Evolutionary conservation across 108 stramenopile species (phyloP), one percentile per base, ranked within the genome.

Genomic region (Pseudonitzschia delicatissima): DNA sequence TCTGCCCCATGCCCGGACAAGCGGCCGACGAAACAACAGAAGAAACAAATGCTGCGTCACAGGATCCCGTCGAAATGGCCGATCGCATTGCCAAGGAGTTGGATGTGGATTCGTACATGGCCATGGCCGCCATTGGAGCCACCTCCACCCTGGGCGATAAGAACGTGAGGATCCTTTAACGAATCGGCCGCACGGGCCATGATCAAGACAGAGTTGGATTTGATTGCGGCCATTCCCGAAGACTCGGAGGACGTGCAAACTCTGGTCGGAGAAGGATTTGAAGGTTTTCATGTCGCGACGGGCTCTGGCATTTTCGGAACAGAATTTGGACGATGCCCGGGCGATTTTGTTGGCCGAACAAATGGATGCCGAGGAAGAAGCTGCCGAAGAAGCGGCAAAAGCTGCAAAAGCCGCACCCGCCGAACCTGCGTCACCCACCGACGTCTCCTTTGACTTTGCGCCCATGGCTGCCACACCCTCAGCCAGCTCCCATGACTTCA

Each of bases 311-410:
- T 89, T 90, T 73, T 74, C 89, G 11, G 92, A 87, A n/a, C 71
- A 76, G 57, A 78, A 88, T 48, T 64, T 93, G 32, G 86, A 90
- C 15, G 77, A 87, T 67, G 89, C 92, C 20, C 81, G 92, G 31
- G 89, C 89, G n/a, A 90, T 93, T 33, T 65, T 93, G 35, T 11
- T 87, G 61, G 92, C 89, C n/a, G 92, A 90, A 66, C 72, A 87
- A 74, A 68, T 79, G 69, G 92, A 93, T 52, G 87, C 80, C 33
- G 81, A 83, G 47, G 78, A 79, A 39, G 86, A 87, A 66, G 29
- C 68, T 51, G 69, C 50, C 34, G 52, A 67, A 44, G 57, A 64
- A 61, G 73, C 71, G 27, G 57, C 61, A 57, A 31, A 20, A 21
- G 59, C 68, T 49, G 69, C n/a, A 33, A 67, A 23, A 29, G 76